Conservation (phyloP, 2,329 filamentous ascomycete species). For the Ophiosphaerella herpotricha region DNA sequence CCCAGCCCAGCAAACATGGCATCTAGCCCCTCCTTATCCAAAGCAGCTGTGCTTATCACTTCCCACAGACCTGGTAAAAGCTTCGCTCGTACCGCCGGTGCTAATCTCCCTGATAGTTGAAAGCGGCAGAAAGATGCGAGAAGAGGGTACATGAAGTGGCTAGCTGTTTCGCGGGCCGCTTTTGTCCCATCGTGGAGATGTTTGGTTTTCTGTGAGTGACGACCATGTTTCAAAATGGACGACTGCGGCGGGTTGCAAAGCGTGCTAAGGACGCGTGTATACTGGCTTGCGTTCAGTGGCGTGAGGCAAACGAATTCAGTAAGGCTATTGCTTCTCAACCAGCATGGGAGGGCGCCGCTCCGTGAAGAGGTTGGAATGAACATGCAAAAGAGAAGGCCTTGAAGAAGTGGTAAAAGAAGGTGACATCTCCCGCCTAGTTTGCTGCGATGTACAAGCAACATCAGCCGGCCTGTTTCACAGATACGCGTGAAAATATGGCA, state of each 20-base stretch:
- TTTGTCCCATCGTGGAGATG: constrained; percentile 63
- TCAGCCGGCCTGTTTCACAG: constrained; percentile 57
- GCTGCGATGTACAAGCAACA: constrained; percentile 62
- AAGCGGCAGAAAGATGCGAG: constrained; percentile 61
- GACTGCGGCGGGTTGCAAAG: constrained; percentile 66
- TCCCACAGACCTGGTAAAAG: constrained; percentile 63
- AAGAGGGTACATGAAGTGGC: constrained; percentile 62
- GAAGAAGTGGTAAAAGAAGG: constrained; percentile 60
- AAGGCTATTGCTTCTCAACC: constrained; percentile 28
- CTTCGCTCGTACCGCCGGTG: constrained; percentile 56
- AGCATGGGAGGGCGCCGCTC: constrained; percentile 32
- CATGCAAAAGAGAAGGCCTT: constrained; percentile 59
- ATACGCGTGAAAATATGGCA: constrained; percentile 58
- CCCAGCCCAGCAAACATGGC: constrained; percentile 47
- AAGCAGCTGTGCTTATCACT: constrained; percentile 34
- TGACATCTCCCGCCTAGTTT: constrained; percentile 65
- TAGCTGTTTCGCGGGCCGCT: constrained; percentile 61
- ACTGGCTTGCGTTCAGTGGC: constrained; percentile 54
- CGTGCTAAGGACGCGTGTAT: constrained; percentile 61
- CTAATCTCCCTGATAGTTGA: constrained; percentile 56
- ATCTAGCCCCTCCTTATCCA: constrained; percentile 37
- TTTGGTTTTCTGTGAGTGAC: constrained; percentile 32
- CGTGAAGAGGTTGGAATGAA: constrained; percentile 53
- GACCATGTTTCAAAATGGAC: constrained; percentile 53
- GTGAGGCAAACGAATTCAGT: constrained; percentile 31